Base-by-base conservation (phyloP, 306 rosid species). In the Begonia peltatifolia region DNA sequence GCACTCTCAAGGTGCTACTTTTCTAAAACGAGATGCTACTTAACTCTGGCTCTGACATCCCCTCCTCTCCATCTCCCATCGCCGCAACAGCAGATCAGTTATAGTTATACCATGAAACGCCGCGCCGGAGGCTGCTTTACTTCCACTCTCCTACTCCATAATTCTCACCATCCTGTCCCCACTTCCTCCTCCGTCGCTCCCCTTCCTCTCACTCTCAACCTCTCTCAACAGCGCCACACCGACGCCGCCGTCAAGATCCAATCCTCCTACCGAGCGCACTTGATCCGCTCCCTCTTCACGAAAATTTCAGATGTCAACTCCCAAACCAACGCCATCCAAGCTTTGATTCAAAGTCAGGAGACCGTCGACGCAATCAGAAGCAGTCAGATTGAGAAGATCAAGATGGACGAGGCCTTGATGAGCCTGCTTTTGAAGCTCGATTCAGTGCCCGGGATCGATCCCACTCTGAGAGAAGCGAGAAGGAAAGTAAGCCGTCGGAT, bases 341-440 rank as follows among this genome's bases (percentile, higher is more conserved):
- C 73, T 47, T 54, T 71, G 17, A 89, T 89, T 75, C 95, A 89
- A 41, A 83, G 76, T 35, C 97, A 89, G 81, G 95, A 89, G 20
- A 89, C 95, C 0, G 94, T 89, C n/a, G 97, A 89, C 66, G 84
- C 87, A 14, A 72, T 89, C 2, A 80, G 95, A 61, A 60, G 72
- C 72, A 66, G 61, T 69, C 77, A 74, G 13, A 65, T 75, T 0
- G 95, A 80, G 81, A 83, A 79, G 72, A 61, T 80, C 61, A 72
- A 62, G 60, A 67, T 85, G 80, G 85, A 89, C 77, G 97, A 89
- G 68, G 71, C 90, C 1, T 54, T 89, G 56, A 89, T 89, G 97
- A 64, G 54, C 12, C 57, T 89, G 50, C 67, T 89, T 14, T 83
- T 89, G 56, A 80, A 55, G 61, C 75, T 89, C 48, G 97, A 89